phyloP scores from a whole-genome alignment of 192 early-diverging fungal genomes.

The Dissophora ornata region DNA sequence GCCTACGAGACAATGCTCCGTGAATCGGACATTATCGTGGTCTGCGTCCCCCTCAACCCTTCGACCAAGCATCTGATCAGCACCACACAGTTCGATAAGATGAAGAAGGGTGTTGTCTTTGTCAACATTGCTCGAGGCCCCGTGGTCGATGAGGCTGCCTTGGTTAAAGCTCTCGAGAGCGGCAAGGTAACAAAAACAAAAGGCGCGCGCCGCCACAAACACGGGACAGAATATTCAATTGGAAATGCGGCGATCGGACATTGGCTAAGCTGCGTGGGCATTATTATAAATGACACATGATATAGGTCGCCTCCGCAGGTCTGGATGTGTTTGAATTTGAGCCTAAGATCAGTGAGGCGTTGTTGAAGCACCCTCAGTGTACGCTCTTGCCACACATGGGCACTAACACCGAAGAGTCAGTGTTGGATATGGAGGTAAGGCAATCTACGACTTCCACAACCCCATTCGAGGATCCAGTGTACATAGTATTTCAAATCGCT shows the following conservation, averaged over 20 bases:
- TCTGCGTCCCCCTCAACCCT: slow-evolving; percentile 58
- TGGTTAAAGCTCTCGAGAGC: slow-evolving; percentile 60
- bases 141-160: slow-evolving; percentile 61
- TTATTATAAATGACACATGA: too few species aligned
- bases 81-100: slow-evolving; percentile 58
- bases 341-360: slow-evolving; percentile 57
- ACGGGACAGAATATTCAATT: too few species aligned
- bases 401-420: slow-evolving; percentile 55
- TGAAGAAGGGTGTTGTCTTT: slow-evolving; percentile 61
- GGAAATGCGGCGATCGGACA: too few species aligned
- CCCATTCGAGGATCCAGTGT: background rate
- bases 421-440: slow-evolving; percentile 60
- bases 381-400: slow-evolving; percentile 64
- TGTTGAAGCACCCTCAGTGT: slow-evolving; percentile 56
- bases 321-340: slow-evolving; percentile 49
- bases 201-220: background rate
- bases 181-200: slow-evolving; percentile 56
- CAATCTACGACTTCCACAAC: too few species aligned
- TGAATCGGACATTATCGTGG: slow-evolving; percentile 62
- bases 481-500: background rate
- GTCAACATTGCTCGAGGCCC: slow-evolving; percentile 64
- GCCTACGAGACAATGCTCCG: slow-evolving; percentile 63
- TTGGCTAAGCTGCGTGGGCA: too few species aligned
- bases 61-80: slow-evolving; percentile 56
- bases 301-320: slow-evolving; percentile 31